Conservation (phyloP, 805 yeast genomes). For the Saccharomyces kudriavzevii region DNA sequence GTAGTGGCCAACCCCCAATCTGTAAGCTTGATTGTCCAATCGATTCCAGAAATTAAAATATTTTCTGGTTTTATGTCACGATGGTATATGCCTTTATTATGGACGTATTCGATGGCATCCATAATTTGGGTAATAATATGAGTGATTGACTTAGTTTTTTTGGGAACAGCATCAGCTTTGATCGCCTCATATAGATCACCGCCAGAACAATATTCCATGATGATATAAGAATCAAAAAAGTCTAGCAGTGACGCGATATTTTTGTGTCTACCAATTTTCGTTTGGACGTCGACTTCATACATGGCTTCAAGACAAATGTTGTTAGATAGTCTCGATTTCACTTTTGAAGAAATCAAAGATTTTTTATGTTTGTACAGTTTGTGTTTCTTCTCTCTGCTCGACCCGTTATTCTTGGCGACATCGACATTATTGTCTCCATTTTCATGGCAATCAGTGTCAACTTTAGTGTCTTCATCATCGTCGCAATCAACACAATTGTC, state of each 20-base stretch:
- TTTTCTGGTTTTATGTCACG: conserved; percentile 79
- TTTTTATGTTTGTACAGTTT: conserved; percentile 19
- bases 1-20: conserved; percentile 70
- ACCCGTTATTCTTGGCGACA: conserved; percentile 7
- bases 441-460: conserved; percentile 12
- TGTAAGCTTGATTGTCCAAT: conserved; percentile 54
- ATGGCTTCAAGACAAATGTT: conserved; percentile 49
- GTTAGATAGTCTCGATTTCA: conserved; percentile 32
- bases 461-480: conserved; percentile 10
- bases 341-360: conserved; percentile 32
- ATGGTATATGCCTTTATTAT: conserved; percentile 63
- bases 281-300: conserved; percentile 60
- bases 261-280: conserved; percentile 49
- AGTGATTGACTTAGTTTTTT: conserved; percentile 37
- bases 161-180: conserved; percentile 51
- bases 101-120: conserved; percentile 72
- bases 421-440: conserved; percentile 13
- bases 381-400: conserved; percentile 18
- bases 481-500: conserved; percentile 12
- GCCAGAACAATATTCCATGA: conserved; percentile 76
- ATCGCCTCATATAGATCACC: conserved; percentile 84
- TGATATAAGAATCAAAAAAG: conserved; percentile 57
- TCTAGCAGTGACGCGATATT: conserved; percentile 56
- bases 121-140: conserved; percentile 55
- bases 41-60: conserved; percentile 46